Evolutionary conservation across 257 asterid genomes (phyloP), one percentile per base, ranked within the genome.

Genomic region (Gentiana dahurica): DNA sequence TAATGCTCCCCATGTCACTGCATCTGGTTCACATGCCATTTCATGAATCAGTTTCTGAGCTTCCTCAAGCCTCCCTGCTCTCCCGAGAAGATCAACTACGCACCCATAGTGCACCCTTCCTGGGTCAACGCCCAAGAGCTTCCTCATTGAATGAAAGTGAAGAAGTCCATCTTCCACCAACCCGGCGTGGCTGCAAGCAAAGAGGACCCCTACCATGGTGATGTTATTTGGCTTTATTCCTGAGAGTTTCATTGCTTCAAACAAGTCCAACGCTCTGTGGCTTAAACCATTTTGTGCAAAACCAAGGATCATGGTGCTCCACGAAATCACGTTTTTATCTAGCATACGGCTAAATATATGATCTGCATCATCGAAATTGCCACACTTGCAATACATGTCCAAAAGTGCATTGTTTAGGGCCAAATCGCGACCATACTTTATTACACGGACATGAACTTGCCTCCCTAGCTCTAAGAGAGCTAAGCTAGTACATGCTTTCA

Each of bases 401-500:
- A 78, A 24, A 24, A 84, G 96, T 65, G 91, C 98, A 51, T 90
- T 90, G 70, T 82, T 67, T 13, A 87, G 89, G 67, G 80, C 81
- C 72, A 90, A 65, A 71, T 90, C 96, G 32, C 58, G 82, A 57
- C 73, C 54, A 55, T 81, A 86, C 83, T 87, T 90, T 68, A 90
- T 71, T 46, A 87, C 70, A 58, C 86, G 87, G 65, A 80, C 96
- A 67, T 84, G 98, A 38, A 82, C 81, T 76, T 87, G 96, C 47
- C 85, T 82, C 48, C 96, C 98, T 12, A 87, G 62, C 61, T 87
- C 96, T 73, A 87, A 37, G 10, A 90, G 81, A 3, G 94, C 92
- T 67, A 90, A 82, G 71, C 89, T 70, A 36, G 95, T 84, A 72
- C 95, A 84, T 58, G 89, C 94, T 66, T 96, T 78, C 64, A 87